A percentile compares a stretch with the other conserved stretches of the same genome.
These are phyloP conservation scores for Arabidopsis suecica DNA, from an alignment of 345 rosid genomes.

Conservation along the genomic window DNA sequence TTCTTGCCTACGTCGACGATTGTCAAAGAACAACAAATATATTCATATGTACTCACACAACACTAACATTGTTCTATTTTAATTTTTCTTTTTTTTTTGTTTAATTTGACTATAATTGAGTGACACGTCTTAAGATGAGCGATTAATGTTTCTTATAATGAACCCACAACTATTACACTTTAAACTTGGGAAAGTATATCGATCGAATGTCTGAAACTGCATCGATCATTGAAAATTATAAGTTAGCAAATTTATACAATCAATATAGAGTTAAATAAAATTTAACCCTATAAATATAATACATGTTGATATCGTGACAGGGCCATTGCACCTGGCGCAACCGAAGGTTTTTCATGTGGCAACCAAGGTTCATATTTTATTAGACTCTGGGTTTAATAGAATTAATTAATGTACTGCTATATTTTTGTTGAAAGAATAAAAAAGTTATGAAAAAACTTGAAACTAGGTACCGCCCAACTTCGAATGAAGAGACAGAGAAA, in stretches of 20 bases:
- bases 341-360: constrained; percentile 35
- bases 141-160: neutral
- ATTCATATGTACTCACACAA: neutral
- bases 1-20: constrained; percentile 30
- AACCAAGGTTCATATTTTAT: constrained; percentile 30
- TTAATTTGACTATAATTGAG: neutral
- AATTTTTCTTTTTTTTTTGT: neutral
- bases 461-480: constrained; percentile 42
- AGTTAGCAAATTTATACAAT: neutral
- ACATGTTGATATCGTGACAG: constrained; percentile 9
- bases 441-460: constrained; percentile 13
- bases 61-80: neutral
- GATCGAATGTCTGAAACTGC: constrained; percentile 15
- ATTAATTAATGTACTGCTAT: neutral
- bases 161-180: neutral
- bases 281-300: neutral
- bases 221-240: neutral
- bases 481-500: constrained; percentile 37
- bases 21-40: constrained; percentile 20
- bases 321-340: constrained; percentile 42
- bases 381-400: neutral
- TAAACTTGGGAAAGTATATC: neutral
- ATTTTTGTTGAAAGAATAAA: neutral
- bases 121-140: neutral
- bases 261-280: neutral